A percentile compares a stretch with the other conserved stretches of the same genome.
Conservation (phyloP, 2,329 filamentous ascomycete genomes). For the Fusarium albidum region DNA sequence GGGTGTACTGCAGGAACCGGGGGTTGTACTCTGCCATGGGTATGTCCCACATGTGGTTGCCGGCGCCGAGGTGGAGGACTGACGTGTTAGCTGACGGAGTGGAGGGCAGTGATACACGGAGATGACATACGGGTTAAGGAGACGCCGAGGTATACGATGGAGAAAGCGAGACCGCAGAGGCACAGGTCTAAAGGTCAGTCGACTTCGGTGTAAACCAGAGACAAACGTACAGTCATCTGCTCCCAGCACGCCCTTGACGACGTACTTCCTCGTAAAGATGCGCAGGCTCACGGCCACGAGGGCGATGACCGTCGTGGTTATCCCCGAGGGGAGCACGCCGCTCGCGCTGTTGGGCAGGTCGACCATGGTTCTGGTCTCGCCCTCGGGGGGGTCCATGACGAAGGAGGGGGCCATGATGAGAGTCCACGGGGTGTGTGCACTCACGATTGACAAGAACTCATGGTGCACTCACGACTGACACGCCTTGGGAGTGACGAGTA, state of each 20-base stretch:
- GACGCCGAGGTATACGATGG: slow-evolving; percentile 36
- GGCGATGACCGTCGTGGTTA: slow-evolving; percentile 36
- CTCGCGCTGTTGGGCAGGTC: slow-evolving; percentile 35
- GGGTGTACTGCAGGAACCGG: slow-evolving; percentile 40
- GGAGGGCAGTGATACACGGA: background rate
- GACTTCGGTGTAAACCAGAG: background rate
- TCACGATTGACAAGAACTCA: no score
- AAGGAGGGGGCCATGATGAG: slow-evolving; percentile 60
- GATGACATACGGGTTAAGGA: slow-evolving; percentile 32
- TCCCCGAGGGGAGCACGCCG: slow-evolving; percentile 33
- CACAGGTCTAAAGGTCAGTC: slow-evolving; percentile 35
- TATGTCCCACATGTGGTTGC: slow-evolving; percentile 43
- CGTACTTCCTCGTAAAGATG: slow-evolving; percentile 40
- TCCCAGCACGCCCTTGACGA: slow-evolving; percentile 39
- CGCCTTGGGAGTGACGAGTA: slow-evolving; percentile 20
- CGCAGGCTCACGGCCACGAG: slow-evolving; percentile 35
- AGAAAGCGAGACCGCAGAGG: slow-evolving; percentile 35
- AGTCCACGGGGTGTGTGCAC: no score
- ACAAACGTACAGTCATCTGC: slow-evolving; percentile 43
- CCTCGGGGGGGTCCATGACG: slow-evolving; percentile 38
- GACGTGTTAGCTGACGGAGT: slow-evolving; percentile 24
- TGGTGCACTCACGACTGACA: no score
- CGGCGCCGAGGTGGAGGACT: slow-evolving; percentile 39
- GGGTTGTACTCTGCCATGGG: slow-evolving; percentile 30
- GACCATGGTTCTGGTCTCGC: slow-evolving; percentile 33